Base-by-base conservation (phyloP, 2,329 filamentous ascomycete species). In the Chrysosporium queenslandicum region DNA sequence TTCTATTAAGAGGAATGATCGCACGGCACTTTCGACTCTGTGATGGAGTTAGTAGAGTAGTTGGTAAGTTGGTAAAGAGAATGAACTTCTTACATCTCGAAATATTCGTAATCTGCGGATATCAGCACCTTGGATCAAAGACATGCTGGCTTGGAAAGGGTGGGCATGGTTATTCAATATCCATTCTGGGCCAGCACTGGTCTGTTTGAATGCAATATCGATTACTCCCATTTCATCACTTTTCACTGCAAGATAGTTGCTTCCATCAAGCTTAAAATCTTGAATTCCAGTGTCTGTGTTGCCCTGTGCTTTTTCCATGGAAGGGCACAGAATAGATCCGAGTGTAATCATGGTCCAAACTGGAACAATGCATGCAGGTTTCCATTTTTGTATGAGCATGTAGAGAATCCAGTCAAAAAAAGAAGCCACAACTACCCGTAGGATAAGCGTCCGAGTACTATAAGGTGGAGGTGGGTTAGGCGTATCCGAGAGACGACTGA, bases 1-100 rank as follows among this genome's bases (percentile, higher is more conserved):
- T 46, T 55, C 25, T 53, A 48, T 55, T 55, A 29, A 42, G 45
- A 23, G 55, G 53, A 45, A 53, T 49, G 40, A 57, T 57, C 18
- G 55, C 53, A 53, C 55, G 53, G 46, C 53, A 57, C 39, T 55
- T 57, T 23, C 32, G 43, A 42, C 36, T 30, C 55, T 57, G 40
- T 53, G 1, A 23, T 46, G 12, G 51, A 30, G 27, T 30, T 30
- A 30, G 27, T 30, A 30, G 3, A 23, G 14, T 32, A 41, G n/a
- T n/a, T 29, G 16, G 34, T 37, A 30, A 30, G 11, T 5, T 6
- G 11, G 11, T 4, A 21, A 32, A 23, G 29, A 40, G 29, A 23
- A 40, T 7, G 21, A 9, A n/a, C 23, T 49, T 5, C 27, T 30
- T 43, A 53, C 52, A 43, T 53, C 52, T 49, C 46, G 52, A 53